Percentiles rank a stretch among this genome's conserved stretches.
These are phyloP conservation scores for Plantago coronopus DNA, from an alignment of 305 asterid genomes.

Conservation along the genomic window DNA sequence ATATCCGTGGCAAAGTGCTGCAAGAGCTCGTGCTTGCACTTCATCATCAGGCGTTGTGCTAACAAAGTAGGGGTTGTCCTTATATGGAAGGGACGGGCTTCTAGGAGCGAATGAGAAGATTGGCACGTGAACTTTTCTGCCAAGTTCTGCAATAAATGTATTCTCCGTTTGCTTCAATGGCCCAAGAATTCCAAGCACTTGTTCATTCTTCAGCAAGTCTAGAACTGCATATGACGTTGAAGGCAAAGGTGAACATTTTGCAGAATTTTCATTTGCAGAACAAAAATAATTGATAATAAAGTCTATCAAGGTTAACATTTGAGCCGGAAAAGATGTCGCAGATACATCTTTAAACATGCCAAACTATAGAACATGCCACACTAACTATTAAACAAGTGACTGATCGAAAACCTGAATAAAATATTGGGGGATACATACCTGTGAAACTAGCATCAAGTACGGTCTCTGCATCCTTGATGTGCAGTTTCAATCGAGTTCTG, in stretches of 20 bases:
- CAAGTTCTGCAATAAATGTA: conserved; percentile 28
- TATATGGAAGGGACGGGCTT: conserved; percentile 24
- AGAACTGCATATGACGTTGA: conserved; percentile 27
- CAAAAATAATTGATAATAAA: neutral
- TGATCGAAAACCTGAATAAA: neutral
- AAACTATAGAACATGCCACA: no score
- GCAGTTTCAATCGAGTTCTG: conserved; percentile 27
- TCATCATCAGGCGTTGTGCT: conserved; percentile 39
- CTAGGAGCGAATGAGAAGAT: conserved; percentile 38
- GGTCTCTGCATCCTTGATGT: conserved; percentile 19
- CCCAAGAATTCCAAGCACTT: conserved; percentile 39
- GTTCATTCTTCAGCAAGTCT: conserved; percentile 32
- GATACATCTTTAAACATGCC: no score
- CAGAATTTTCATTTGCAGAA: neutral
- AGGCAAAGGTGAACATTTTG: neutral
- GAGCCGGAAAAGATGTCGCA: neutral
- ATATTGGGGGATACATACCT: conserved; percentile 19
- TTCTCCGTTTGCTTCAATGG: conserved; percentile 29
- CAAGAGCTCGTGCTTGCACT: conserved; percentile 35
- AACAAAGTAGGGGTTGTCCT: conserved; percentile 28
- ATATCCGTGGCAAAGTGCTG: conserved; percentile 32
- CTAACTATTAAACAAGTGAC: neutral
- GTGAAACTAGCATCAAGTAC: conserved; percentile 28
- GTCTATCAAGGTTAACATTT: neutral
- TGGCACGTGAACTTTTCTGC: conserved; percentile 32